Base-by-base conservation (phyloP, 2,329 filamentous ascomycete genomes). In the Chrysoporthe deuterocubensis region DNA sequence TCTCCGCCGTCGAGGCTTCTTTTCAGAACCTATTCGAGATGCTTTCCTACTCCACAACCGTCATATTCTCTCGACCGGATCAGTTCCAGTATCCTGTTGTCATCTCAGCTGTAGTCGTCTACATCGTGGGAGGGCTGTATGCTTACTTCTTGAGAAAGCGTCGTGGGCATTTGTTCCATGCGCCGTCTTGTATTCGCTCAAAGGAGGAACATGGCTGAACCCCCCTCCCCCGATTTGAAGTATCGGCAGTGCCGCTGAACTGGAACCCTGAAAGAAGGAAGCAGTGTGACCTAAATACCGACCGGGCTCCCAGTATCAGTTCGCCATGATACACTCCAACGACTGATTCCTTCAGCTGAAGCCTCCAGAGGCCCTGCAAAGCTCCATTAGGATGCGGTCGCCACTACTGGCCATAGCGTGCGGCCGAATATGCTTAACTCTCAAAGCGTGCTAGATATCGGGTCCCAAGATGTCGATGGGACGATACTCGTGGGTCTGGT, bases 11-110 rank as follows among this genome's bases (percentile, higher is more conserved):
- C 8, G 92, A 94, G 75, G 85, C 88, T 9, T 84, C 88, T 0
- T 82, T 89, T 50, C 91, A 94, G 75, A 93, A 89, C 69, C 71
- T 86, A 0, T 93, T 92, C 69, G 91, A 94, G 76, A 82, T 93
- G 60, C 76, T 89, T 1, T 89, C 90, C 0, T 93, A 88, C 73
- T 82, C 82, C 0, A 83, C 84, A 0, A 94, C 91, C 0, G 88
- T 92, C 68, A 74, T 89, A 4, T 92, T 89, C 69, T 82, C 85
- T 0, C 78, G 80, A 0, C 90, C 91, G 0, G 82, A 85, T 3
- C 83, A 92, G 72, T 94, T 94, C 75, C 81, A 81, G 66, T 89
- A 85, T 74, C 90, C 91, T 0, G 84, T 87, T 0, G 75, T 85
- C 7, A 82, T 92, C 59, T 90, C 87, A 66, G 81, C 84, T 2